Conservation (phyloP, 805 yeast genomes). For the Jamesozyma rosinii region DNA sequence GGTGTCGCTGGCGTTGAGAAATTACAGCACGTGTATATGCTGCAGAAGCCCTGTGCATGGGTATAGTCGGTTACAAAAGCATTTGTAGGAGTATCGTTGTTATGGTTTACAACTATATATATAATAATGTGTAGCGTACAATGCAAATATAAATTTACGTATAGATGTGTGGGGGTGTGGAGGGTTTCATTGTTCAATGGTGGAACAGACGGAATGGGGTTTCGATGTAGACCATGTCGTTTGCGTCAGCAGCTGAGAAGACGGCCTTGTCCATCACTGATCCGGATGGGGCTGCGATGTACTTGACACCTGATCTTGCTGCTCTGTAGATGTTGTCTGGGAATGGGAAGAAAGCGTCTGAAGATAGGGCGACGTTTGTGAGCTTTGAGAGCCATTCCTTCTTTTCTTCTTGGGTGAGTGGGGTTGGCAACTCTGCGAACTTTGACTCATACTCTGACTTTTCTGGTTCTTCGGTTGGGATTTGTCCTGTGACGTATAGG, state of each 20-base stretch:
- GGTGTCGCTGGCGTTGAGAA: slow-evolving; percentile 58
- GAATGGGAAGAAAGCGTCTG: slow-evolving; percentile 99
- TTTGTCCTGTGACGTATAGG: slow-evolving; percentile 80
- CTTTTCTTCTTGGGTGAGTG: slow-evolving; percentile 75
- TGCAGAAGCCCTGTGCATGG: slow-evolving; percentile 67
- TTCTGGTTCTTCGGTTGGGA: slow-evolving; percentile 88
- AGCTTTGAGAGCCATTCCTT: slow-evolving; percentile 74
- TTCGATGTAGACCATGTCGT: slow-evolving; percentile 84
- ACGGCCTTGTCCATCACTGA: slow-evolving; percentile 97
- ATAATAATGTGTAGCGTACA: no score
- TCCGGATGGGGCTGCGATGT: slow-evolving; percentile 92
- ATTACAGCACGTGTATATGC: slow-evolving; percentile 75
- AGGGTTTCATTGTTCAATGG: slow-evolving; percentile 47
- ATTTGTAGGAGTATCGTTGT: no score
- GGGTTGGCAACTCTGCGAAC: slow-evolving; percentile 73
- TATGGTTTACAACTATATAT: neutral
- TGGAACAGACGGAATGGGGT: slow-evolving; percentile 97
- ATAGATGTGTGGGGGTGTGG: neutral
- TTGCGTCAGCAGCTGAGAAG: slow-evolving; percentile 87
- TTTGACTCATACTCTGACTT: slow-evolving; percentile 84
- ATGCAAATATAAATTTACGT: no score
- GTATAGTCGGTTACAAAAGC: slow-evolving; percentile 30
- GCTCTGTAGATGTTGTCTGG: slow-evolving; percentile 98
- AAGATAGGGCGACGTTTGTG: slow-evolving; percentile 78
- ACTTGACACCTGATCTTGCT: slow-evolving; percentile 90